Evolutionary conservation across 257 asterid species (phyloP).

Genomic region (Lavandula angustifolia): DNA sequence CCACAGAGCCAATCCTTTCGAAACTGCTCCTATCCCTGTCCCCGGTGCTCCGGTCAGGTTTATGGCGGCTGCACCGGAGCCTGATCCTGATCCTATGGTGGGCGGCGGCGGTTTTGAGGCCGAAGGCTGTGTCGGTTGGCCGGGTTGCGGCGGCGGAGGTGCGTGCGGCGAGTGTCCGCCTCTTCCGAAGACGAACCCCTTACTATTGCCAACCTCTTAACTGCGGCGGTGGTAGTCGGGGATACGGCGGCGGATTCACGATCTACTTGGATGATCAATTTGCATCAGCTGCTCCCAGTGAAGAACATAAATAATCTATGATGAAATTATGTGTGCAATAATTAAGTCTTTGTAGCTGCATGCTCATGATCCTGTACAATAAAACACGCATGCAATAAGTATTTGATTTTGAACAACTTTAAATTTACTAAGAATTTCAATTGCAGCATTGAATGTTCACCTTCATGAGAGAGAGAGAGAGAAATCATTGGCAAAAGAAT

Average conservation of each 20-base stretch:
- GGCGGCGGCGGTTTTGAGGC: slow-evolving; percentile 3
- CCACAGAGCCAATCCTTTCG: neutral
- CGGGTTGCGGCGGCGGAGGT: slow-evolving; percentile 13
- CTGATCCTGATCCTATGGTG: neutral
- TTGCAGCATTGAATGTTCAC: no score
- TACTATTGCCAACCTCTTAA: slow-evolving; percentile 25
- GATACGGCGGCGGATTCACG: slow-evolving; percentile 21
- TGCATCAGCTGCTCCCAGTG: neutral
- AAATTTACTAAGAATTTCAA: no score
- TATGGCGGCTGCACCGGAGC: neutral
- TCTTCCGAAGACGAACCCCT: neutral
- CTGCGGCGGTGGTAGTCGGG: neutral
- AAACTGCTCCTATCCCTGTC: no score
- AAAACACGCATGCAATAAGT: no score
- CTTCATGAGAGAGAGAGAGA: no score
- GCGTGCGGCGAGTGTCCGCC: neutral
- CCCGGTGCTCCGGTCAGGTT: no score
- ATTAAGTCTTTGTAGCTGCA: no score
- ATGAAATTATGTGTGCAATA: no score
- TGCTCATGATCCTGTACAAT: no score
- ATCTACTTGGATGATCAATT: slow-evolving; percentile 4
- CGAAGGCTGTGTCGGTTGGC: neutral
- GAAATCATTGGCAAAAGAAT: no score
- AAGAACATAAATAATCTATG: neutral
- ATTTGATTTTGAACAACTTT: no score